Base-by-base conservation (phyloP, 1,139 yeast species). In the Pichia sp. region DNA sequence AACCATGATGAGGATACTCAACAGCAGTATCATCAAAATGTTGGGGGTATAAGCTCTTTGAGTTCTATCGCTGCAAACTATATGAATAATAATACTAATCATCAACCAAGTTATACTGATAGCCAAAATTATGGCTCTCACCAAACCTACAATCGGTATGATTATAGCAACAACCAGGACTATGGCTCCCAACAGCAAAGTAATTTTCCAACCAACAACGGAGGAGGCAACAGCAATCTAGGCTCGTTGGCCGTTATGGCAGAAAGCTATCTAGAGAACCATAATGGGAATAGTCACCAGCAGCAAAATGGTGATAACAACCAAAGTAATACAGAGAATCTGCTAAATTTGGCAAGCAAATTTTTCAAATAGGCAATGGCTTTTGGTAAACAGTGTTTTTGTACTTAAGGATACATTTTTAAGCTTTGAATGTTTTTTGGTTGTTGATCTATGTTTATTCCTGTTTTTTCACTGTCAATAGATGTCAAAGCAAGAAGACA, bases 281-380 rank as follows among this genome's bases (percentile, higher is more conserved):
- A 35, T 29, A 38, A 28, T 27, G 28, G 29, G 2, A 16, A 31
- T 28, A 37, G 23, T 16, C 23, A 37, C 33, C 27, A n/a, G 11
- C 33, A 34, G 7, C 9, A 34, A 11, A 36, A 37, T 33, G 16
- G 28, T 10, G 33, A 42, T 33, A 37, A 37, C 7, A 36, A 31
- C 28, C 29, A 31, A 23, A 16, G 28, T 7, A 27, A 38, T 27
- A 26, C 37, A 23, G 38, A 32, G 27, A 37, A 43, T 37, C 43
- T 47, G 27, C 28, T 45, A 39, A 47, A 47, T 11, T 27, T 47
- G 10, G 50, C 50, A 3, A 42, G 40, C 7, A 45, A 47, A 29
- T 47, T 47, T 28, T 35, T 47, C 7, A 38, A 38, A 11, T 38
- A 16, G 23, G 33, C 23, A 16, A 16, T 16, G 23, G 23, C 23